phyloP scores from a whole-genome alignment of 495 filamentous ascomycete species.

The Penicillium silybi region DNA sequence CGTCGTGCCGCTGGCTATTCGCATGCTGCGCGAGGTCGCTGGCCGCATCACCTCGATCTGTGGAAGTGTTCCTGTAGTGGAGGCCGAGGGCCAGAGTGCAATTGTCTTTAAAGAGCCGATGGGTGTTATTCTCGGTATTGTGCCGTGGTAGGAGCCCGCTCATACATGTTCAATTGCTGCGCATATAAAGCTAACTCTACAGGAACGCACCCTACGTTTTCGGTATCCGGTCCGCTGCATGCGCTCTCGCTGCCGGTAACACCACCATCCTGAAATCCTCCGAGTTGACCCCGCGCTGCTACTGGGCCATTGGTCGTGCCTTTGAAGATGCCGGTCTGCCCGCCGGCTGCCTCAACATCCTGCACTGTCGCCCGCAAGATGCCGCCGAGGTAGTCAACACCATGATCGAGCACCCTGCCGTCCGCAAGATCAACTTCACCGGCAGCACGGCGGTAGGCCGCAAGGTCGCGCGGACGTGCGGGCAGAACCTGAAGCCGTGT shows the following conservation, averaged over 20 bases:
- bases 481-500: conserved; percentile 53
- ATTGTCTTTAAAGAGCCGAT: conserved; percentile 74
- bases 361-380: conserved; percentile 49
- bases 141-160: conserved; percentile 67
- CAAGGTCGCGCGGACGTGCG: conserved; percentile 52
- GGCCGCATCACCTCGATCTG: conserved; percentile 58
- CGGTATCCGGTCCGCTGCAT: conserved; percentile 63
- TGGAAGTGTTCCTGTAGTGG: conserved; percentile 59
- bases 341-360: conserved; percentile 50
- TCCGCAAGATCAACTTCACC: conserved; percentile 61
- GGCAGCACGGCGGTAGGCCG: conserved; percentile 54
- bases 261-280: conserved; percentile 71
- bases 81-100: conserved; percentile 53
- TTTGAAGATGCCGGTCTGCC: conserved; percentile 71
- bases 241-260: conserved; percentile 78
- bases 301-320: conserved; percentile 64
- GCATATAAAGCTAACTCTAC: not conserved
- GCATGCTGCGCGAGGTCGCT: conserved; percentile 67
- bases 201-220: conserved; percentile 67
- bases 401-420: conserved; percentile 52
- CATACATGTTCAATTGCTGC: not conserved
- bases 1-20: conserved; percentile 55
- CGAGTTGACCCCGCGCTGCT: conserved; percentile 68
- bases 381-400: conserved; percentile 51
- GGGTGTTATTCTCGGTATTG: conserved; percentile 76